Conservation (phyloP, 768 basidiomycete genomes). For the Mycena albidolilacea region DNA sequence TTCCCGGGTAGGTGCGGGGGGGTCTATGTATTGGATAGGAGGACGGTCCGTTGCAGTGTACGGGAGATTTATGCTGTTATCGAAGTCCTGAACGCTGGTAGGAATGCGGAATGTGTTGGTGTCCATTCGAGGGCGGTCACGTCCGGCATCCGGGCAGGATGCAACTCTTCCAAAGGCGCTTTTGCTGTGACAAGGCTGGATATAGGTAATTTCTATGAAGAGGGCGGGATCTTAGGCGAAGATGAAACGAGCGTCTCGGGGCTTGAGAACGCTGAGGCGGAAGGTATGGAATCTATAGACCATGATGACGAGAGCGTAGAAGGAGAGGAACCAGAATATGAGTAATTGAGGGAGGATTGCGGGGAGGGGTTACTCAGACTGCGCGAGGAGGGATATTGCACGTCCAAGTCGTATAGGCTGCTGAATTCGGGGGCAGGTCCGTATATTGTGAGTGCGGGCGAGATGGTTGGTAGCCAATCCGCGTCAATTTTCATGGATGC, state of each 20-base stretch:
- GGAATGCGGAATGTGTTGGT: conserved; percentile 11
- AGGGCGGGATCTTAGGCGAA: conserved; percentile 19
- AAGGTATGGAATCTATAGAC: conserved; percentile 29
- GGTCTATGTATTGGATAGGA: neutral
- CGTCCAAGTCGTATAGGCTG: conserved; percentile 32
- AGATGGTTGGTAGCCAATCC: neutral
- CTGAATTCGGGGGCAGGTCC: conserved; percentile 16
- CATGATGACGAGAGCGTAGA: conserved; percentile 23
- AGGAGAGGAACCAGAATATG: conserved; percentile 22
- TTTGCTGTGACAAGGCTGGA: conserved; percentile 21
- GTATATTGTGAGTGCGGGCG: neutral
- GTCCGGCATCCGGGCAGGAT: neutral
- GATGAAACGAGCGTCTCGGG: conserved; percentile 3
- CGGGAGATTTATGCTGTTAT: conserved; percentile 20
- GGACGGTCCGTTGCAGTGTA: conserved; percentile 18
- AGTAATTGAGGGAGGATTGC: conserved; percentile 8
- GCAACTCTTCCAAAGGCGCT: neutral
- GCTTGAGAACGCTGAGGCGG: conserved; percentile 14
- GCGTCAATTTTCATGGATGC: conserved; percentile 27
- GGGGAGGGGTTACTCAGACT: conserved; percentile 22
- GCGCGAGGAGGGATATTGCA: conserved; percentile 29
- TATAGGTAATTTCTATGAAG: conserved; percentile 11
- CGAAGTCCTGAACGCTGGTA: neutral
- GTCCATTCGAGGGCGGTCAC: conserved; percentile 8
- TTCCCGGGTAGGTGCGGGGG: neutral